These are phyloP conservation scores for Glycyrrhiza uralensis DNA, from an alignment of 306 rosid species.

Conservation along the genomic window DNA sequence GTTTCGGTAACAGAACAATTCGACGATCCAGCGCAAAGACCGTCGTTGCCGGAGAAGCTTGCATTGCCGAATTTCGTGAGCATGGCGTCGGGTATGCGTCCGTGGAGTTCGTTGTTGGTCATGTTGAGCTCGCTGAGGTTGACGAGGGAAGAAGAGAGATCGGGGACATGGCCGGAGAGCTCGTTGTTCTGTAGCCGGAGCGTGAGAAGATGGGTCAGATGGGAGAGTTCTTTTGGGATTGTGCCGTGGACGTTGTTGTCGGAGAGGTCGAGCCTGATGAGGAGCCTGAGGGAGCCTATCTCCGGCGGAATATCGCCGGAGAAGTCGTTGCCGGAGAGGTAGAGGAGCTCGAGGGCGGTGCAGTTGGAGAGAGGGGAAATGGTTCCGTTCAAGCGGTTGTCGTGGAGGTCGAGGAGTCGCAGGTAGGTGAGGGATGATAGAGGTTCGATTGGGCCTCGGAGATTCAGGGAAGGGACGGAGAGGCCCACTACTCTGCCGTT, in stretches of 20 bases:
- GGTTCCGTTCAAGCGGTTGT: constrained; percentile 81
- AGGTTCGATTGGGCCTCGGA: constrained; percentile 69
- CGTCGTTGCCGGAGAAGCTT: constrained; percentile 81
- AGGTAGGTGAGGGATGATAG: constrained; percentile 65
- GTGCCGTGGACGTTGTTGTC: constrained; percentile 81
- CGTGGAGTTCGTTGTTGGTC: constrained; percentile 75
- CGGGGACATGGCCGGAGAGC: constrained; percentile 69
- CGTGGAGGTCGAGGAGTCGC: constrained; percentile 79
- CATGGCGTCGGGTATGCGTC: constrained; percentile 61
- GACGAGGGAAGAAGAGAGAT: constrained; percentile 48
- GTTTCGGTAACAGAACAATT: constrained; percentile 46
- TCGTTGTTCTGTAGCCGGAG: constrained; percentile 78
- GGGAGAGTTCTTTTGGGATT: constrained; percentile 41
- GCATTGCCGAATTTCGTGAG: constrained; percentile 50
- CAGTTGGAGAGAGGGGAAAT: constrained; percentile 58
- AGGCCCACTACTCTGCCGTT: constrained; percentile 56
- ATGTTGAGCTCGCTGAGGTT: constrained; percentile 66
- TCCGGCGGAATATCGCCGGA: constrained; percentile 65
- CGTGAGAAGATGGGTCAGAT: constrained; percentile 58
- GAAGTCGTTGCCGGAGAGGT: constrained; percentile 81
- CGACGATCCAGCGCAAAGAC: constrained; percentile 67
- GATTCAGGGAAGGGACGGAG: constrained; percentile 69
- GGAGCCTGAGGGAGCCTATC: constrained; percentile 47
- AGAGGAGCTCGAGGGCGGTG: constrained; percentile 66
- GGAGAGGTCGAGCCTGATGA: constrained; percentile 76